phyloP scores from a whole-genome alignment of 202 grass and related monocot genomes.

The Dendrocalamus latiflorus region DNA sequence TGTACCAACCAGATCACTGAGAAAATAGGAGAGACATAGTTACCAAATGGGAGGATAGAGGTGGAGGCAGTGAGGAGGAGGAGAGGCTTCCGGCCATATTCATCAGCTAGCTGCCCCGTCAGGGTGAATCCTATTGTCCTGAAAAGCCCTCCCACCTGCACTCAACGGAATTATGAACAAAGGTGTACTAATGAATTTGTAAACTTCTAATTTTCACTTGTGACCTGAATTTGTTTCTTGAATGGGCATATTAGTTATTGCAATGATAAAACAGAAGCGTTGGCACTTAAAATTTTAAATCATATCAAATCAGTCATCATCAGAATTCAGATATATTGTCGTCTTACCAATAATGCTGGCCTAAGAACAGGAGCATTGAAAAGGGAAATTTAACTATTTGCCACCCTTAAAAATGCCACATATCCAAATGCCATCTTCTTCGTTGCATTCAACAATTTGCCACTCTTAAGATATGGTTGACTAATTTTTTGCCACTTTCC shows the following conservation, averaged over 20 bases:
- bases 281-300: not conserved
- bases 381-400: too few species aligned
- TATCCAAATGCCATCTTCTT: too few species aligned
- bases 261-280: not conserved
- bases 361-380: too few species aligned
- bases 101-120: slow-evolving; percentile 68
- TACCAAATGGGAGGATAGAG: slow-evolving; percentile 72
- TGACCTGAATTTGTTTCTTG: not conserved
- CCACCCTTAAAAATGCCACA: too few species aligned
- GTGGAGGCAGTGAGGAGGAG: slow-evolving; percentile 58
- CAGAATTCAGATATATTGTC: too few species aligned
- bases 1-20: too few species aligned
- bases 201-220: not conserved
- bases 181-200: not conserved
- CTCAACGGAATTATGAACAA: not conserved
- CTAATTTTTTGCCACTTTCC: too few species aligned
- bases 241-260: not conserved
- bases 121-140: slow-evolving; percentile 59
- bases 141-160: slow-evolving; percentile 74
- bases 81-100: slow-evolving; percentile 71
- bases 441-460: too few species aligned
- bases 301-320: too few species aligned
- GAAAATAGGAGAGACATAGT: not conserved
- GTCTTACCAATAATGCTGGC: too few species aligned
- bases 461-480: too few species aligned